Percentiles rank a stretch among this genome's conserved stretches.
These are phyloP conservation scores for Eustoma russellianum DNA, from an alignment of 257 asterid species.

Conservation along the genomic window DNA sequence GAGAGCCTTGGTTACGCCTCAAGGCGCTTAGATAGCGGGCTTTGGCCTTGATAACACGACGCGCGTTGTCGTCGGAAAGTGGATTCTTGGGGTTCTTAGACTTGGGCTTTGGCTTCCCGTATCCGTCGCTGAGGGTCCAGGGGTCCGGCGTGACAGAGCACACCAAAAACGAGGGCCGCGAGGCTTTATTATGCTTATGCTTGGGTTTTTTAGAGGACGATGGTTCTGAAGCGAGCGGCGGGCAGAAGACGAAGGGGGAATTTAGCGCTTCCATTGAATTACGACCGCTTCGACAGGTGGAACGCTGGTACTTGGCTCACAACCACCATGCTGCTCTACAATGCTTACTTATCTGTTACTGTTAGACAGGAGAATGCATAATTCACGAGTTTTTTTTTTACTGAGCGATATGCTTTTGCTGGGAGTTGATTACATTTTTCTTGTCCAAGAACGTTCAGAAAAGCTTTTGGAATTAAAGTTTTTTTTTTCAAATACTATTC, in stretches of 20 bases:
- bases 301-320: background rate
- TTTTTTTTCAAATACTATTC: too few species aligned
- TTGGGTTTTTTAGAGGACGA: constrained; percentile 14
- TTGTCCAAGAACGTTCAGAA: too few species aligned
- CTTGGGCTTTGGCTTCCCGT: constrained; percentile 61
- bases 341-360: too few species aligned
- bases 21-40: constrained; percentile 65
- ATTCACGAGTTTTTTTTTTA: too few species aligned
- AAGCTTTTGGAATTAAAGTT: too few species aligned
- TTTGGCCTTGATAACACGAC: constrained; percentile 86
- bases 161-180: constrained; percentile 12
- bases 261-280: constrained; percentile 52
- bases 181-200: constrained; percentile 16
- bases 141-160: constrained; percentile 77
- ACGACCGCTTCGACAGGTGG: background rate
- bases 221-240: background rate
- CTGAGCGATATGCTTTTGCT: too few species aligned
- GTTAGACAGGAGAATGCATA: too few species aligned
- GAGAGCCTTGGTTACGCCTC: constrained; percentile 87
- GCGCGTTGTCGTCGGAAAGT: constrained; percentile 84
- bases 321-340: background rate
- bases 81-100: constrained; percentile 70
- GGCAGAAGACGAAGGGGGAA: constrained; percentile 43
- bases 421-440: too few species aligned
- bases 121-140: constrained; percentile 82